Base-by-base conservation (phyloP, 441 rosid species). In the Bocquillonia castaneifolia region DNA sequence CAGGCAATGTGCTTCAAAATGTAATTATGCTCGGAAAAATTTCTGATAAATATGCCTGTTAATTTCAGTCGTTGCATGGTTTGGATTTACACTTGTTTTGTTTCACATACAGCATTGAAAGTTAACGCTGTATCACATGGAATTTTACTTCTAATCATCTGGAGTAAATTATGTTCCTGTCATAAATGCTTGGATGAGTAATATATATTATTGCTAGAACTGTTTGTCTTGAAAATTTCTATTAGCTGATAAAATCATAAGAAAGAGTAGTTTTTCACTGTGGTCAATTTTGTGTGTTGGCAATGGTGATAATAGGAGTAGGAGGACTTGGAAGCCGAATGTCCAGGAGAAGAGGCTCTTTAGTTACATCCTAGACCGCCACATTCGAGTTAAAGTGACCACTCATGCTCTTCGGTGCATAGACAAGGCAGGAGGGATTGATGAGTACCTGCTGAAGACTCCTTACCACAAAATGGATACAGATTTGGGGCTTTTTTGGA, bases 381-480 rank as follows among this genome's bases (percentile, higher is more conserved):
- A 91, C 73, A 85, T 94, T 66, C 86, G 86, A 69, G 86, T 91
- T 26, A 90, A 94, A 78, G 91, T 94, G 55, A 90, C 97, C 0
- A 90, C 88, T 25, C 92, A 91, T 51, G 96, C 97, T 29, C 87
- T 91, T 18, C 97, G 97, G 29, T 94, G 96, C 90, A 86, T 94
- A 18, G 99, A 94, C 82, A 94, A 92, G 80, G 97, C 90, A 47
- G 99, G 97, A 54, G 99, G 99, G 28, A 84, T 94, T n/a, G 99
- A 94, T 52, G 99, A 94, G 84, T 91, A 94, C 78, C 74, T 94
- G 70, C 85, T 94, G 45, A 92, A 86, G 78, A 92, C 97, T 70
- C 99, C 99, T 3, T 91, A 88, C 79, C 86, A 88, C 22, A 90
- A 92, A 81, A 91, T 94, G 97, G 91, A 92, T 80, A 86, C 97